These are phyloP conservation scores for Pythium aquatile DNA, from an alignment of 352 stramenopile species.

Conservation along the genomic window DNA sequence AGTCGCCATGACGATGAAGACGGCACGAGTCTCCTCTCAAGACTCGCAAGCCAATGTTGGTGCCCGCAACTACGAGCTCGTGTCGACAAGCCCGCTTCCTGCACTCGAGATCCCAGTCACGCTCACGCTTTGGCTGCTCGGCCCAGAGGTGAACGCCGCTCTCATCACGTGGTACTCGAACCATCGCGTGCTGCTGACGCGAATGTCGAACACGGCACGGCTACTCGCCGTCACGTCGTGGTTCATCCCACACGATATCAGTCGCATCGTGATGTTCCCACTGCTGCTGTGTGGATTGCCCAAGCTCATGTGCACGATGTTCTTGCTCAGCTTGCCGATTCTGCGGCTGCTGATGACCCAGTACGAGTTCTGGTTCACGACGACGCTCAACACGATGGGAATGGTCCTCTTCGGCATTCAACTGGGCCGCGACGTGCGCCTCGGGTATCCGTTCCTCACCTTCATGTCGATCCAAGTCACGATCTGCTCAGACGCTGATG, in stretches of 20 bases:
- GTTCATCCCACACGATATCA: conserved; percentile 11
- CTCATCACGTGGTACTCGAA: conserved; percentile 8
- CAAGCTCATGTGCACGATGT: conserved; percentile 10
- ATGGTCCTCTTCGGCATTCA: conserved; percentile 19
- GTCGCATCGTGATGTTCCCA: conserved; percentile 7
- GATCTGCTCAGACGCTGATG: conserved; percentile 19
- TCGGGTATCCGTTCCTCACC: conserved; percentile 12
- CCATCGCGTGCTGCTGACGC: conserved; percentile 5
- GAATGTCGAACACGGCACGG: conserved; percentile 8
- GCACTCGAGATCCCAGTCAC: conserved; percentile 17
- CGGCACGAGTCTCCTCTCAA: not conserved
- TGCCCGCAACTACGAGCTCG: conserved; percentile 14
- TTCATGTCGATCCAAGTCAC: conserved; percentile 25
- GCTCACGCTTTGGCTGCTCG: conserved; percentile 8
- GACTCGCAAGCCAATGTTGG: not conserved
- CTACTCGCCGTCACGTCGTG: conserved; percentile 19
- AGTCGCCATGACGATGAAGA: not conserved
- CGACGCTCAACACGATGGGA: conserved; percentile 14
- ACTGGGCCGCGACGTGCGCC: conserved; percentile 14
- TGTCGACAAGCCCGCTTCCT: conserved; percentile 12
- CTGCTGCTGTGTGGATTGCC: conserved; percentile 7
- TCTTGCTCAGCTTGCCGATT: conserved; percentile 16
- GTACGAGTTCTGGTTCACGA: conserved; percentile 29
- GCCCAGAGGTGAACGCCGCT: conserved; percentile 2
- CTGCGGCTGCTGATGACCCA: conserved; percentile 17